These are phyloP conservation scores for Penicillium crustosum DNA, from an alignment of 2,329 filamentous ascomycete species.

Conservation along the genomic window DNA sequence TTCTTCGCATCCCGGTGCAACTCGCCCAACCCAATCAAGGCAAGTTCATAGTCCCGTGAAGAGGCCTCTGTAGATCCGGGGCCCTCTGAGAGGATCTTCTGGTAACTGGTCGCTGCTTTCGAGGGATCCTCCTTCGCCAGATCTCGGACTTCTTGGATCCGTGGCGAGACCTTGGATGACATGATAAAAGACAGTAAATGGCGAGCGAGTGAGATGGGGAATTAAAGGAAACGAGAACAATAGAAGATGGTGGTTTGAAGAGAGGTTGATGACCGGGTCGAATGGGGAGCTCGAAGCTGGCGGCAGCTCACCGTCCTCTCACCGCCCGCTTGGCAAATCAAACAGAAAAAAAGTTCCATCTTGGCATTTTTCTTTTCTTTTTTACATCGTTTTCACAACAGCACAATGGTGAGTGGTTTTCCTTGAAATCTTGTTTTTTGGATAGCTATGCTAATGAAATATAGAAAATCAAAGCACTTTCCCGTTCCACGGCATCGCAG, in stretches of 20 bases:
- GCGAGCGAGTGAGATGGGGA: not conserved
- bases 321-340: constrained; percentile 39
- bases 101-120: constrained; percentile 85
- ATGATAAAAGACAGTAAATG: constrained; percentile 34
- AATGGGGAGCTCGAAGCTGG: constrained; percentile 31
- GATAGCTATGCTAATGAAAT: constrained; percentile 11
- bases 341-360: constrained; percentile 35
- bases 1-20: constrained; percentile 82
- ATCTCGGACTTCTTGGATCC: constrained; percentile 87
- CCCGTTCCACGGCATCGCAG: constrained; percentile 47
- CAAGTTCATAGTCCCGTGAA: constrained; percentile 86
- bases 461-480: constrained; percentile 59
- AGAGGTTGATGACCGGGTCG: constrained; percentile 18
- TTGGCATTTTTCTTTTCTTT: constrained; percentile 17
- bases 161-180: constrained; percentile 56
- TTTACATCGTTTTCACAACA: constrained; percentile 14
- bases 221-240: constrained; percentile 5
- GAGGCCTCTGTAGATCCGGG: constrained; percentile 83
- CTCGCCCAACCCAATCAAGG: constrained; percentile 84
- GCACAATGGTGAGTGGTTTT: constrained; percentile 33
- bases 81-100: constrained; percentile 81
- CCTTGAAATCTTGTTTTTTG: not conserved
- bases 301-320: constrained; percentile 28
- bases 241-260: constrained; percentile 16
- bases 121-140: constrained; percentile 74